Evolutionary conservation across 371 early-diverging fungal genomes (phyloP), one percentile per base, ranked within the genome.

Genomic region (Conidiobolus incongruus): DNA sequence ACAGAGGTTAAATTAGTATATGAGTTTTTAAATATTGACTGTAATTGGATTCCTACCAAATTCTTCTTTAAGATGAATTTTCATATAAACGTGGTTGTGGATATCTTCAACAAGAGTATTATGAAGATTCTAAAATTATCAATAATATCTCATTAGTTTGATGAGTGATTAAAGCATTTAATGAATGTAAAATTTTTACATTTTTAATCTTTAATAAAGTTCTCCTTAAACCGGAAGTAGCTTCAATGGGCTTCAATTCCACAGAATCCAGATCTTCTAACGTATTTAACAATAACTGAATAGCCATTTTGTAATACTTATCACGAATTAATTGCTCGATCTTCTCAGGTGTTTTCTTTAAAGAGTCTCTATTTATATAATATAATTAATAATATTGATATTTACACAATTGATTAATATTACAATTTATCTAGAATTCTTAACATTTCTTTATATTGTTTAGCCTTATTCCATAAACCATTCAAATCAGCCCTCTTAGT

Each of bases 1-100:
- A 38, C 6, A 38, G 6, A 21, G 22, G 16, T 21, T 11, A 13
- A 11, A 22, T 8, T 13, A 31, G 13, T 13, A 13, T 13, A 8
- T 13, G 31, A 31, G 10, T 10, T 13, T 12, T 13, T 42, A 30
- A 45, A 2, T 33, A 26, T 24, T 16, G 35, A 23, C 33, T 28
- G 8, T 26, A 6, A 37, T 35, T 30, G 6, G 40, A 41, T 31
- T 19, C 17, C 42, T 35, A 34, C 22, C 45, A 33, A 45, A 45
- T 21, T 52, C 54, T 12, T 52, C 12, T 35, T 54, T 48, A 35
- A 56, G 48, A 5, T 54, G 60, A 43, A 75, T 88, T 52, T 90
- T 91, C 6, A 94, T 59, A 58, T 94, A 94, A 2, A 92, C 47
- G 55, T 92, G 90, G 49, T 75, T 84, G 47, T 90, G 88, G 8